Base-by-base conservation (phyloP, 352 stramenopile genomes). In the Phytophthora sojae region DNA sequence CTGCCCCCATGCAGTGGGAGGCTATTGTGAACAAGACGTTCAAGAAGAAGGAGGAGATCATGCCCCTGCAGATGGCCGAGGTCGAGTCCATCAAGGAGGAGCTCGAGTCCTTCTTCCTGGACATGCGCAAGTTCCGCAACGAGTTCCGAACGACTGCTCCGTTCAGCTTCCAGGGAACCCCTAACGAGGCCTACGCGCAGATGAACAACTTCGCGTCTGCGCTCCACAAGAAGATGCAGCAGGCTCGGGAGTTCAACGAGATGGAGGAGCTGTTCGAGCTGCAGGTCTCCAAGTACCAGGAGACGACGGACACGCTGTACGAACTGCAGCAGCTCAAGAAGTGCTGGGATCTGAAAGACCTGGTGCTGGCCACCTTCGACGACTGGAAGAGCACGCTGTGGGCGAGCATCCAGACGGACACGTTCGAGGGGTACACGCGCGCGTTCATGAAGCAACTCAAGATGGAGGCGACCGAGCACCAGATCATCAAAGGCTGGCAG, bases 41-140 rank as follows among this genome's bases (percentile, higher is more conserved):
- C 76, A 97, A 98, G 71, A 99, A 99, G 73, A 99, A 99, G 65
- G 97, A 99, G 78, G 95, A 99, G 69, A 99, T 99, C 64, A 89
- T 99, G 81, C 96, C 96, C 5, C 85, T 99, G 47, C 97, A 99
- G 82, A 99, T 99, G 88, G 83, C 94, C 15, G 95, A 98, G 62
- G 94, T 98, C 12, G 93, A 98, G 63, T 88, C 86, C 25, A 97
- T 99, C 64, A 98, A 98, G 65, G 77, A 93, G 44, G 93, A 98
- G 21, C 79, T 99, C 0, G 96, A 99, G 70, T 82, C 94, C 7
- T 99, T 99, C 76, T 98, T 97, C 75, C 60, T 93, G 21, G 85
- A 94, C 11, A 98, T 99, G 83, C 88, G 96, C 71, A 91, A 97
- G 57, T 99, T 99, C 79, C 89, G 97, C 25, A 94, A 96, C 55